Conservation (phyloP, 345 rosid genomes). For the Acer yangbiense region DNA sequence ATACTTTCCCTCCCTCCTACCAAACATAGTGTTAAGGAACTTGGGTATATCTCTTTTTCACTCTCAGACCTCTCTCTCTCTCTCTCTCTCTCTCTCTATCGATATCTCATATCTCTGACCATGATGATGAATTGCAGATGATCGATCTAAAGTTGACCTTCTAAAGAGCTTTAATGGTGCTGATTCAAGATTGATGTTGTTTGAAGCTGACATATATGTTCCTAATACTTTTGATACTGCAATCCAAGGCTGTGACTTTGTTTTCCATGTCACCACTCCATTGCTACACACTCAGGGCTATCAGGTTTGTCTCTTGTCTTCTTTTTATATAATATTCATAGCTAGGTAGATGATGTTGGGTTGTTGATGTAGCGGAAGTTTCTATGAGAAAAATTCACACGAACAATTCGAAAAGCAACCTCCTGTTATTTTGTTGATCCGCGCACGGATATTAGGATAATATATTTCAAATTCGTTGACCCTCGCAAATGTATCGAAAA, state of each 20-base stretch:
- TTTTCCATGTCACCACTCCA: constrained; percentile 38
- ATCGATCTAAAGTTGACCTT: constrained; percentile 28
- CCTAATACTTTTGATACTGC: constrained; percentile 28
- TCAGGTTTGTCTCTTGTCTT: constrained; percentile 11
- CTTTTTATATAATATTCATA: too few species aligned
- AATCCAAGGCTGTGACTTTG: constrained; percentile 31
- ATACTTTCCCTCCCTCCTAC: too few species aligned
- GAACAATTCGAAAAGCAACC: too few species aligned
- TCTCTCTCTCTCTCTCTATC: neutral
- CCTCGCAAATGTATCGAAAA: too few species aligned
- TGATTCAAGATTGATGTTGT: constrained; percentile 24
- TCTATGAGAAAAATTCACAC: too few species aligned
- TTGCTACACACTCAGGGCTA: neutral
- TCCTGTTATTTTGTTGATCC: too few species aligned
- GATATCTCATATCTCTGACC: neutral
- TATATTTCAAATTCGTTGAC: too few species aligned
- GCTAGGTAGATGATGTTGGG: too few species aligned
- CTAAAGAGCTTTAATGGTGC: constrained; percentile 32
- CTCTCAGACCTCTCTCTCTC: neutral
- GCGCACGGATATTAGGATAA: too few species aligned
- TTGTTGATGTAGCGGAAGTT: too few species aligned
- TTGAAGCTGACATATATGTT: constrained; percentile 31
- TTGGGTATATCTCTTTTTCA: constrained; percentile 14
- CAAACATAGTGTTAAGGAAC: too few species aligned
- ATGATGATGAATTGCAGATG: constrained; percentile 17